Evolutionary conservation across 352 stramenopile species (phyloP), one percentile per base, ranked within the genome.

Genomic region (Phytophthora sp.): DNA sequence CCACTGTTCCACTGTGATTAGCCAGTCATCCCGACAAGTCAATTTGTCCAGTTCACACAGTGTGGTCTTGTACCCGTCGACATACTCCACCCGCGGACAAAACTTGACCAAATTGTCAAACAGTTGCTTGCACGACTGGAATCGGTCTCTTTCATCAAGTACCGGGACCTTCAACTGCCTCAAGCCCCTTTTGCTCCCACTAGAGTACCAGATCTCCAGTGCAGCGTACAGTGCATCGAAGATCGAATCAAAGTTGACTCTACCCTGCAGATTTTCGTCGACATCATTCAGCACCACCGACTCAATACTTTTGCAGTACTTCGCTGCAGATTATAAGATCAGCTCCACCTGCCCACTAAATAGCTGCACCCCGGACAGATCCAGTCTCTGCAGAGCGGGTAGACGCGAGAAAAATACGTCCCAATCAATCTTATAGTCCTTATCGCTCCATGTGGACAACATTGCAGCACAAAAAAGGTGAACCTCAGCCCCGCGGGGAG

Each of bases 1-100:
- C 74, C 71, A 83, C 39, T 73, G 49, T 3, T 54, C 32, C 12
- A 73, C 39, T 11, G 60, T 54, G 13, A 81, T 43, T 3, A 69
- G 9, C 69, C 64, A 78, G 42, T 64, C 27, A 21, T 76, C 69
- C 0, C 51, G 48, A 41, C 64, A 81, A 12, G 60, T 71, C 24
- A 80, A 39, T 9, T 57, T 57, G 45, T 84, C 59, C 69, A 81
- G 38, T 24, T 75, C 58, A 44, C 49, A 54, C 23, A 84, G 38
- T 15, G 67, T 66, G 5, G 41, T 42, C 46, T 74, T 78, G 62
- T 79, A 74, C 9, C 73, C 66, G 17, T 77, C 69, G 28, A 82
- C 23, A 50, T 70, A 74, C 39, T 78, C 69, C 28, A 79, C 26
- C 5, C 39, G 17, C 0, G 73, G 73, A 52, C 57, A 74, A 31